Evolutionary conservation across 148 eudicot genomes (phyloP), one percentile per base, ranked within the genome.

Genomic region (Polygonum aviculare): DNA sequence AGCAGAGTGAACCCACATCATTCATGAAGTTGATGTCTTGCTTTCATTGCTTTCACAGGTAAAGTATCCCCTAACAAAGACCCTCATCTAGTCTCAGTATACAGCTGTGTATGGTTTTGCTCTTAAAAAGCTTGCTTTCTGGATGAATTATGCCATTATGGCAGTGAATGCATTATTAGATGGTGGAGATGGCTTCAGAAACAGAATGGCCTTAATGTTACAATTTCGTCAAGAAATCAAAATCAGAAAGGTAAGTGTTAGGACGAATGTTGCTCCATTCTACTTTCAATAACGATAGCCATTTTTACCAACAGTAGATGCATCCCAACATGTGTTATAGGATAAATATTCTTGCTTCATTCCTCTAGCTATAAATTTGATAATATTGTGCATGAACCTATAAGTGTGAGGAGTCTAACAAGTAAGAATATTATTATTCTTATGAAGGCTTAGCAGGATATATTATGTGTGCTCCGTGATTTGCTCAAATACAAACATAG

Each of bases 11-110:
- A 41, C 35, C 82, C 11, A 62, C 73, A 79, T 89, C 95, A 38
- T 94, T 90, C 82, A 94, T 94, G 98, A 94, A 94, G 84, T 82
- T 94, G 80, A 94, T 94, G 98, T 94, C 98, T 70, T 94, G 98
- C 87, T 94, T 86, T 75, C 98, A 94, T 79, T 94, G 98, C 88
- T 94, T 94, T 80, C 98, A 94, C 81, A 82, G 98, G 98, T 91
- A 78, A 86, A 38, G 19, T 14, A 67, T 33, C 72, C 69, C 38
- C 11, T 67, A 15, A 15, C 45, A 38, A 65, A 35, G 72, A 67
- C 38, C 38, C 16, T 26, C 31, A 26, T 26, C 36, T 12, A 19
- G 38, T 67, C 72, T 36, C 45, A 67, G 5, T 35, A 44, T 44
- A 2, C 36, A 36, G 45, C 38, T 31, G 35, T 65, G 15, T 67